phyloP scores from a whole-genome alignment of 345 rosid species.

The Ceriops tagal region DNA sequence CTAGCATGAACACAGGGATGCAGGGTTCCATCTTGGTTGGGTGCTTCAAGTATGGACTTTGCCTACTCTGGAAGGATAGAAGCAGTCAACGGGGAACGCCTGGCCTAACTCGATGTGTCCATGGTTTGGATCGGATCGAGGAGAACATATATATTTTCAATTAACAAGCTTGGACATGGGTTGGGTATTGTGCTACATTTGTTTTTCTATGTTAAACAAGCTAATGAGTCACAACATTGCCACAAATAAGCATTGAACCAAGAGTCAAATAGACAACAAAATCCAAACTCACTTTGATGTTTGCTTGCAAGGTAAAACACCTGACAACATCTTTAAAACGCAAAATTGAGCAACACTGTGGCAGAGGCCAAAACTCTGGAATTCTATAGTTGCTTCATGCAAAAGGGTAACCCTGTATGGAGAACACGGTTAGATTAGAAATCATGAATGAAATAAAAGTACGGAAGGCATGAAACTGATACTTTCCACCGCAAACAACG shows the following conservation, averaged over 20 bases:
- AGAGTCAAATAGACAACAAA: not conserved
- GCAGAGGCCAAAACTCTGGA: slow-evolving; percentile 74
- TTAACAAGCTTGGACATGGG: slow-evolving; percentile 47
- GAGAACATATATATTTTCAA: slow-evolving; percentile 75
- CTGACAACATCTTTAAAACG: slow-evolving; percentile 59
- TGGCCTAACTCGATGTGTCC: slow-evolving; percentile 92
- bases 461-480: not conserved
- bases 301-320: not conserved
- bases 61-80: not conserved
- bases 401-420: slow-evolving; percentile 68
- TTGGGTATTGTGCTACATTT: slow-evolving; percentile 32
- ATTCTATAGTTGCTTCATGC: slow-evolving; percentile 77
- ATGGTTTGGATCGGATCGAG: slow-evolving; percentile 62
- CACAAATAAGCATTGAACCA: not conserved
- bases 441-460: not conserved
- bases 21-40: not conserved
- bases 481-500: not conserved
- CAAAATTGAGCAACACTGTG: slow-evolving; percentile 94
- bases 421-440: slow-evolving; percentile 27
- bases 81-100: slow-evolving; percentile 41
- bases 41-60: slow-evolving; percentile 1
- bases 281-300: slow-evolving; percentile 18
- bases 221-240: not conserved
- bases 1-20: not conserved
- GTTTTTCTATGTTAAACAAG: slow-evolving; percentile 2